Base-by-base conservation (phyloP, 441 rosid genomes). In the Dalechampia spathulata region DNA sequence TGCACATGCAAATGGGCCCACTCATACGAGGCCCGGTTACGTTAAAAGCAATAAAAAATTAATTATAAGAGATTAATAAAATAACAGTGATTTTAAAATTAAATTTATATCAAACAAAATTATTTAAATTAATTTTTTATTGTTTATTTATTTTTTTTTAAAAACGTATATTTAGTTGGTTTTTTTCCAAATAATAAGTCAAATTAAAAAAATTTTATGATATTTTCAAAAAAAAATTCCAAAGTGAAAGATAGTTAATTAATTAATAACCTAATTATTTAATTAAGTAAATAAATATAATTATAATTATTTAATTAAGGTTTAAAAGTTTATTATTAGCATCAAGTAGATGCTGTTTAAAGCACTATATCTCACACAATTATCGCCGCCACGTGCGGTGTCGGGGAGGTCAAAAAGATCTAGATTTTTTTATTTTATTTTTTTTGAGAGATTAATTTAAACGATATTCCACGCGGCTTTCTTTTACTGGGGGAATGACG, bases 351-450 rank as follows among this genome's bases (percentile, higher is more conserved):
- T 52, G 19, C 25, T 41, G 15, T 41, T 27, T n/a, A n/a, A 26
- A 50, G 23, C 5, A n/a, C n/a, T n/a, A n/a, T 49, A 49, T 10
- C 62, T 66, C 65, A 51, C 58, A 51, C 6, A 23, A 72, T 74
- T 63, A 51, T 36, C 71, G 69, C 69, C 62, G 73, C 71, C 72
- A 68, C 72, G 69, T 68, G 74, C 67, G 62, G 30, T 62, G 69
- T 58, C 65, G 62, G 72, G 54, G 38, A 55, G 68, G 63, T 50
- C 63, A 58, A 60, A 62, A 43, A 49, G 4, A 5, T 55, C 20
- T 3, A 27, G 46, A 34, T n/a, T 5, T 7, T 21, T 8, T n/a
- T n/a, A 23, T 38, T 9, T 47, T 23, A 8, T 26, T n/a, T 1
- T 30, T 36, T 13, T 13, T 1, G 13, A 58, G 25, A 4, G 41